phyloP scores from a whole-genome alignment of 169 alveolate species.

The Plasmodium gaboni region DNA sequence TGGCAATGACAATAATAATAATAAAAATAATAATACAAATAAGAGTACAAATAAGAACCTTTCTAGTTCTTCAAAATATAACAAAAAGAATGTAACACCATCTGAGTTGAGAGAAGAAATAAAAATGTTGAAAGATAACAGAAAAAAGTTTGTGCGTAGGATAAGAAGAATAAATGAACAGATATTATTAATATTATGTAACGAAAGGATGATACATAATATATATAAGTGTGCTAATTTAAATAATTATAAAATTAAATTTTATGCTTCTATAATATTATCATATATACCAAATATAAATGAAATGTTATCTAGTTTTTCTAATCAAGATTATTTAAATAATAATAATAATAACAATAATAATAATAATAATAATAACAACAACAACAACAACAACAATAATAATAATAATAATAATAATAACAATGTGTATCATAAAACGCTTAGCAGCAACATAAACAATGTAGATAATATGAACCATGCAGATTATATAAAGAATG shows the following conservation, averaged over 20 bases:
- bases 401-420: background rate
- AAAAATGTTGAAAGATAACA: conserved; percentile 10
- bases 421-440: too few relatives aligned
- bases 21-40: background rate
- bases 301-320: conserved; percentile 8
- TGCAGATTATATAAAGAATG: background rate
- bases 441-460: background rate
- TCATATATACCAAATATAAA: conserved; percentile 38
- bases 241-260: conserved; percentile 31
- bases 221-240: conserved; percentile 46
- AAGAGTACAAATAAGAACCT: background rate
- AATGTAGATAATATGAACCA: background rate
- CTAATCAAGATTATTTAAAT: background rate
- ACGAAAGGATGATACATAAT: conserved; percentile 48
- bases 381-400: background rate
- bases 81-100: background rate
- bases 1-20: background rate
- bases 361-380: background rate
- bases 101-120: conserved; percentile 30
- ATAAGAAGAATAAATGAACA: conserved; percentile 63
- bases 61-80: background rate
- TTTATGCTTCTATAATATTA: conserved; percentile 42
- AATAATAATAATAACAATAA: background rate
- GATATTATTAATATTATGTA: conserved; percentile 34
- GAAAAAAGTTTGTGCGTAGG: conserved; percentile 22